Evolutionary conservation across 2,329 filamentous ascomycete species (phyloP).

Genomic region (Colletotrichum aenigma): DNA sequence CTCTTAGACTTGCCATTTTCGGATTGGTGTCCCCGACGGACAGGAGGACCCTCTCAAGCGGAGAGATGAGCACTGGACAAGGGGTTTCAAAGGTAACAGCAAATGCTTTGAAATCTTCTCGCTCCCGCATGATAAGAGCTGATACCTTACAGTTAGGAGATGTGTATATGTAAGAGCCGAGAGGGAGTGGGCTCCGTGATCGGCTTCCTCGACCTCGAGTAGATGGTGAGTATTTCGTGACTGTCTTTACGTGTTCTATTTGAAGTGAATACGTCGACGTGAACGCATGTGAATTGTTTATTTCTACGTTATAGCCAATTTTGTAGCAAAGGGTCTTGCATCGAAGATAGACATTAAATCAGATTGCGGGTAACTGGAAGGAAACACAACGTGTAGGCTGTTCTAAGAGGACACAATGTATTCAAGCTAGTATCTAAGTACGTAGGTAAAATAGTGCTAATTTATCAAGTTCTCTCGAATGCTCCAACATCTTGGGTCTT

Average conservation of each 20-base stretch:
- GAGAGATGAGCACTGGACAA: not conserved
- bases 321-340: not conserved
- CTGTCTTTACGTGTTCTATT: fast-evolving
- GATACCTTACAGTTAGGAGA: not conserved
- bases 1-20: not conserved
- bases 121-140: not conserved
- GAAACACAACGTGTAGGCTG: not conserved
- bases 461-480: not conserved
- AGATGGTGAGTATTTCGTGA: not conserved
- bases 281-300: not conserved
- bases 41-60: not conserved
- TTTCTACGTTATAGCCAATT: not conserved
- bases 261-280: not conserved
- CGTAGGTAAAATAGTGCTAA: fast-evolving
- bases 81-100: not conserved
- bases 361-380: not conserved
- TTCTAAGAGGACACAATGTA: fast-evolving
- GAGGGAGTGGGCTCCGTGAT: not conserved
- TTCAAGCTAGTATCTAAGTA: not conserved
- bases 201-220: not conserved
- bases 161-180: fast-evolving
- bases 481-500: not conserved
- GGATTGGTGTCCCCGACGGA: not conserved
- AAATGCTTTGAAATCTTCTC: fast-evolving
- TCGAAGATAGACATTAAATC: not conserved